Percentiles rank a stretch among this genome's conserved stretches.
Evolutionary conservation across 179 eudicot genomes (phyloP).

Genomic region (Silene vulgaris): DNA sequence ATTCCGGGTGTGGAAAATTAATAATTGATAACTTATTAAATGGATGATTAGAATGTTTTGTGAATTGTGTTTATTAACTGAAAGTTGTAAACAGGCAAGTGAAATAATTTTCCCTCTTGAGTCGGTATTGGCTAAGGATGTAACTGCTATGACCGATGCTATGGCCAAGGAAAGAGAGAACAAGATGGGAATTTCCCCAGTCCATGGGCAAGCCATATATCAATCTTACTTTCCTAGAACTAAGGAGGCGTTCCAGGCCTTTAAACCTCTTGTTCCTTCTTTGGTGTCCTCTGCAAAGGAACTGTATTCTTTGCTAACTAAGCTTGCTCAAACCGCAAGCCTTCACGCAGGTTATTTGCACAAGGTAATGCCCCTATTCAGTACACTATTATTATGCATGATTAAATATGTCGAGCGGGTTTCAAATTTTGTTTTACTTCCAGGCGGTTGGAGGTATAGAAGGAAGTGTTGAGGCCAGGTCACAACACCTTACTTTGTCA

Average conservation of each 20-base stretch:
- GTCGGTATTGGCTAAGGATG: constrained; percentile 81
- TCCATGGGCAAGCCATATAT: constrained; percentile 97
- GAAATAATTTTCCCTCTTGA: constrained; percentile 84
- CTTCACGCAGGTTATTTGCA: constrained; percentile 96
- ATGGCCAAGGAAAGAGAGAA: constrained; percentile 77
- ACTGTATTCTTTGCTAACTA: constrained; percentile 69
- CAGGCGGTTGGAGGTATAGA: constrained; percentile 96
- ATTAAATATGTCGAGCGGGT: constrained; percentile 3
- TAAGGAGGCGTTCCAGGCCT: constrained; percentile 60
- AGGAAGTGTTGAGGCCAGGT: constrained; percentile 58
- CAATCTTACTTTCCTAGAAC: constrained; percentile 72
- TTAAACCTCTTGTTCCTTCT: constrained; percentile 66
- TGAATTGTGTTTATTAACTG: constrained; percentile 4
- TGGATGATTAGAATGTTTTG: constrained; percentile 3
- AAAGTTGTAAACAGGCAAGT: constrained; percentile 56
- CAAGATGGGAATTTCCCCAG: constrained; percentile 68
- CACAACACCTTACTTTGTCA: constrained; percentile 54
- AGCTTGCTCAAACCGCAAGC: constrained; percentile 84
- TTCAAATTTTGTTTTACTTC: constrained; percentile 13
- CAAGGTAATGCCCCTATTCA: constrained; percentile 48
- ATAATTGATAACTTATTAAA: not conserved
- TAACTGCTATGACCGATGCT: constrained; percentile 91
- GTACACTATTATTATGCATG: constrained; percentile 11
- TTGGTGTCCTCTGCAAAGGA: constrained; percentile 69
- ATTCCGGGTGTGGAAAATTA: not conserved